Conservation (phyloP, 495 filamentous ascomycete genomes). For the Penicillium parvum region DNA sequence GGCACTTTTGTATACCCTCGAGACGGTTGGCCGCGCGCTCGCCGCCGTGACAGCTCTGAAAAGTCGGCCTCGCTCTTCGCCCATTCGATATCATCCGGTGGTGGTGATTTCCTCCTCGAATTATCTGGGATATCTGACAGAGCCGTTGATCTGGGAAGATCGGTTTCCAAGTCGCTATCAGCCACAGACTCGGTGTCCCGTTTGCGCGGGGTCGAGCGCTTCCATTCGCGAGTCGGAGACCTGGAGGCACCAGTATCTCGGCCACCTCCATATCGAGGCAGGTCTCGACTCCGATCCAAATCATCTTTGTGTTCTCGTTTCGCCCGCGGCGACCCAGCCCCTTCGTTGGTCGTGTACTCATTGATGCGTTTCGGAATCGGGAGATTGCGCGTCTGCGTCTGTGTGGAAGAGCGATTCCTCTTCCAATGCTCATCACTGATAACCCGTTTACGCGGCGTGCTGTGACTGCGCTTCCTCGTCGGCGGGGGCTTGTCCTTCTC, state of each 20-base stretch:
- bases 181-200: constrained; percentile 13
- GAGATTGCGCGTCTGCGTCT: constrained; percentile 46
- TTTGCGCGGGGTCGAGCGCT: constrained; percentile 11
- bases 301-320: constrained; percentile 23
- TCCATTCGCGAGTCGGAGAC: constrained; percentile 13
- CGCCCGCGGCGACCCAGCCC: constrained; percentile 13
- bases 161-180: constrained; percentile 24
- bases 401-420: constrained; percentile 44
- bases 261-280: constrained; percentile 6
- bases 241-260: constrained; percentile 1
- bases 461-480: constrained; percentile 40
- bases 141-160: constrained; percentile 8
- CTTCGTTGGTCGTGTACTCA: constrained; percentile 42
- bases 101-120: constrained; percentile 23
- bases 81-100: constrained; percentile 38
- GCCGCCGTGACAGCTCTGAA: constrained; percentile 39
- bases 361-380: constrained; percentile 46
- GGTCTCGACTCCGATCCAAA: constrained; percentile 9
- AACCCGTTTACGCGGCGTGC: constrained; percentile 69
- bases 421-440: constrained; percentile 78
- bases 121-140: constrained; percentile 24
- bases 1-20: constrained; percentile 26
- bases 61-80: constrained; percentile 43
- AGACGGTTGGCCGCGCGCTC: constrained; percentile 27
- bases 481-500: constrained; percentile 10